phyloP scores from a whole-genome alignment of 2,329 filamentous ascomycete species.

The Zalaria obscura region DNA sequence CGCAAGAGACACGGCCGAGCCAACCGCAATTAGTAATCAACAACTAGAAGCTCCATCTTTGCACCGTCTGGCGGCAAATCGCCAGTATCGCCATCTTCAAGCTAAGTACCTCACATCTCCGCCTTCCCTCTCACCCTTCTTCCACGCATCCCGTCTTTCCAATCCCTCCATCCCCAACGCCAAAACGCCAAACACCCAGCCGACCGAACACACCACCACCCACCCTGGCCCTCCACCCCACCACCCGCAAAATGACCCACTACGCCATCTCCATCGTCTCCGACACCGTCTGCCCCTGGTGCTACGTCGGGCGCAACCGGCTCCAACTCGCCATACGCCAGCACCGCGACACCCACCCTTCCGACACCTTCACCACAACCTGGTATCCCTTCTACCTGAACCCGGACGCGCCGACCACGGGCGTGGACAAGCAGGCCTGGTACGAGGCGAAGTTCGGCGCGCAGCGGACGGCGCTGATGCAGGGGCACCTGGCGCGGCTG shows the following conservation, averaged over 20 bases:
- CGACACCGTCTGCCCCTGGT: conserved; percentile 66
- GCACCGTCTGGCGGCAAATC: too few relatives aligned
- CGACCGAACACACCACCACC: conserved; percentile 2
- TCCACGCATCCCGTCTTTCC: neutral
- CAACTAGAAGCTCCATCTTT: neutral
- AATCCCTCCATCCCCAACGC: neutral
- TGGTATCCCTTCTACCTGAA: conserved; percentile 78
- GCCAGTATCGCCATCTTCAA: neutral
- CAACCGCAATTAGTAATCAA: neutral
- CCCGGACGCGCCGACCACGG: conserved; percentile 42
- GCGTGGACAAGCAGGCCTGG: conserved; percentile 39
- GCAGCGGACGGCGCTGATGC: conserved; percentile 44
- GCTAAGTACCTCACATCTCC: neutral
- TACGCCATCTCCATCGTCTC: conserved; percentile 66
- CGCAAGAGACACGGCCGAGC: too few relatives aligned
- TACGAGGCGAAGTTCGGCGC: conserved; percentile 52
- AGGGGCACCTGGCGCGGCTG: conserved; percentile 40
- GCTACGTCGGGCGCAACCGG: conserved; percentile 68
- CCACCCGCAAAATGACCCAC: conserved; percentile 45
- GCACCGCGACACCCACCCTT: conserved; percentile 39
- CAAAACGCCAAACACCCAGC: neutral
- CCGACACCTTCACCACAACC: conserved; percentile 56
- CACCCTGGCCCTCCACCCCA: conserved; percentile 10
- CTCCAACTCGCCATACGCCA: conserved; percentile 57
- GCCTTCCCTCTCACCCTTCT: neutral